phyloP scores from a whole-genome alignment of 2,329 filamentous ascomycete species.

The Chaetomiaceae sp. region DNA sequence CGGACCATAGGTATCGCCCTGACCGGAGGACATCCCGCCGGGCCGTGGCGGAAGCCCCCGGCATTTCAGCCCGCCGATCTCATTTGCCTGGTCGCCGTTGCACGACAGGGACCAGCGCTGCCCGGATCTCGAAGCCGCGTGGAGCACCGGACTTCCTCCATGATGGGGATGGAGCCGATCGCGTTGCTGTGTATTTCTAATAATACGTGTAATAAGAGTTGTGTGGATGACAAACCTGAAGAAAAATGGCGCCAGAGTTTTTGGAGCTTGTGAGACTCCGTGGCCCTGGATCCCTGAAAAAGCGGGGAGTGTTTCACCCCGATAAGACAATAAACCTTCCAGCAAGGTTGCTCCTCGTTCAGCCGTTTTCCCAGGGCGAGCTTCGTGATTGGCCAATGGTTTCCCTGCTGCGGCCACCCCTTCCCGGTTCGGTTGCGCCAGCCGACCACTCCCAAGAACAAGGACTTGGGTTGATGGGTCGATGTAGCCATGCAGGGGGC shows the following conservation, averaged over 20 bases:
- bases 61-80: neutral
- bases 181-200: too few relatives aligned
- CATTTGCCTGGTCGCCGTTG: neutral
- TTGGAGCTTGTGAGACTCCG: too few relatives aligned
- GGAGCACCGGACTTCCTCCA: too few relatives aligned
- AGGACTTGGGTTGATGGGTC: slow-evolving; percentile 1
- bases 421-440: neutral
- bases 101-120: neutral
- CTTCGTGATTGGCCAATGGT: neutral
- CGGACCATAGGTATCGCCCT: too few relatives aligned
- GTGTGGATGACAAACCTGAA: too few relatives aligned
- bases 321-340: neutral
- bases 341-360: neutral
- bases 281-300: too few relatives aligned
- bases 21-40: slow-evolving; percentile 18
- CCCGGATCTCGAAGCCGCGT: too few relatives aligned
- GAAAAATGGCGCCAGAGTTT: too few relatives aligned
- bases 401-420: neutral
- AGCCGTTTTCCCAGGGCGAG: neutral
- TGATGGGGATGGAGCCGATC: too few relatives aligned
- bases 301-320: too few relatives aligned
- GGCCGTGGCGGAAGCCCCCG: slow-evolving; percentile 13
- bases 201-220: too few relatives aligned
- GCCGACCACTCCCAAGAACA: neutral
- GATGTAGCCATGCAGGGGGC: slow-evolving; percentile 16